Evolutionary conservation across 345 rosid species (phyloP).

Genomic region (Acer negundo): DNA sequence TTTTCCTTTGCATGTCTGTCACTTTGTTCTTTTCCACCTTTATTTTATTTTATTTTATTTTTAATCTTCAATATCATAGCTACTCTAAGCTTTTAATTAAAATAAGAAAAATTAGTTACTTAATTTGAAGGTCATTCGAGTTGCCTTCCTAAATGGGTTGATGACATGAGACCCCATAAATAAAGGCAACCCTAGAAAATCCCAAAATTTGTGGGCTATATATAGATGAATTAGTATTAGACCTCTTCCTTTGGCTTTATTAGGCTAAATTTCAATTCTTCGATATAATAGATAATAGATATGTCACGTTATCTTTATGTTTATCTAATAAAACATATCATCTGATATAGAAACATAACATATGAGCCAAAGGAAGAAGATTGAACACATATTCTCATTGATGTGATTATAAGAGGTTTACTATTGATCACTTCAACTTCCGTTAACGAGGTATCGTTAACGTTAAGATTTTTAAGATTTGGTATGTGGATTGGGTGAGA

Average conservation of each 20-base stretch:
- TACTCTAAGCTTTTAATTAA: neutral
- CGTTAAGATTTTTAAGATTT: too few species aligned
- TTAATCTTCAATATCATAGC: neutral
- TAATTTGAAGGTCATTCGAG: neutral
- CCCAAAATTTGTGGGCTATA: neutral
- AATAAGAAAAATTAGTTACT: neutral
- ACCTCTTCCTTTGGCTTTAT: neutral
- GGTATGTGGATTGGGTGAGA: neutral
- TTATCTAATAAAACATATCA: too few species aligned
- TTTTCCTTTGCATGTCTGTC: constrained; percentile 1
- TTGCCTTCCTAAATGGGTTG: neutral
- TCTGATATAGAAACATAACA: too few species aligned
- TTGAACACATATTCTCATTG: too few species aligned
- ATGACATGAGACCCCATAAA: too few species aligned
- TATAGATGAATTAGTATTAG: neutral
- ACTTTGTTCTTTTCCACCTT: constrained; percentile 7
- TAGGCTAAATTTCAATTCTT: too few species aligned
- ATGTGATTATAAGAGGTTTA: too few species aligned
- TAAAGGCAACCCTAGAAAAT: neutral
- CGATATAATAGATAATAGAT: too few species aligned
- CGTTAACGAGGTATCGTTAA: too few species aligned
- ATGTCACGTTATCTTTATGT: too few species aligned
- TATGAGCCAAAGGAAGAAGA: too few species aligned
- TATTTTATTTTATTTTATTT: neutral
- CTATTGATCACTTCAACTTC: too few species aligned